phyloP scores from a whole-genome alignment of 495 filamentous ascomycete genomes.

The Podospora pseudopauciseta region DNA sequence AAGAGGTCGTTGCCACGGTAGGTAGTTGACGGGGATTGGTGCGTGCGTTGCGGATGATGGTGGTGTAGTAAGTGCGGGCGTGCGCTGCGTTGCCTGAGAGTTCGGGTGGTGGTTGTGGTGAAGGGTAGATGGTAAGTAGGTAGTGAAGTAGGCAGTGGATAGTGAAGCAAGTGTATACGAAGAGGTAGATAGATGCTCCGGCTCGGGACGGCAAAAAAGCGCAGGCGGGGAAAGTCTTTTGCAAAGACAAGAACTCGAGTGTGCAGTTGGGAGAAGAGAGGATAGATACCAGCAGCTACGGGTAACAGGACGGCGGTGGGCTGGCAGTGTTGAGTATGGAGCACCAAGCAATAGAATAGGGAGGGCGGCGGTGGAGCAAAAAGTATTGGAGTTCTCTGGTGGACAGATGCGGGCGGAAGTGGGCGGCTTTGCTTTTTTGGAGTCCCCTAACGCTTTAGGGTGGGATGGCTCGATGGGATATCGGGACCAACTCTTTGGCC shows the following conservation, averaged over 20 bases:
- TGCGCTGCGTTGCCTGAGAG: neutral
- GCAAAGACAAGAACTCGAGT: neutral
- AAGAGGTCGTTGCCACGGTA: neutral
- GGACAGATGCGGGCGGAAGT: constrained; percentile 15
- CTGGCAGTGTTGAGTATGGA: constrained; percentile 12
- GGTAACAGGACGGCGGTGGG: constrained; percentile 12
- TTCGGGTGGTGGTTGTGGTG: constrained; percentile 5
- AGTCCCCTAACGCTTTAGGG: constrained; percentile 2
- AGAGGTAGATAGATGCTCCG: neutral
- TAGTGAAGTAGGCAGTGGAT: constrained; percentile 1
- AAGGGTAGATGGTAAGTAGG: neutral
- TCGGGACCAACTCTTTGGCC: neutral
- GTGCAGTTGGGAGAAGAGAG: neutral
- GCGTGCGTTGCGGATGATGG: neutral
- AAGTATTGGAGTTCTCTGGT: constrained; percentile 5
- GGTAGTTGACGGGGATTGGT: neutral
- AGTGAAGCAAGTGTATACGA: neutral
- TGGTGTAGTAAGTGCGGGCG: neutral
- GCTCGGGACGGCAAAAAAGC: constrained; percentile 11
- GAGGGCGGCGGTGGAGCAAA: constrained; percentile 17
- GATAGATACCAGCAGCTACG: neutral
- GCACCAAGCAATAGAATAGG: constrained; percentile 15
- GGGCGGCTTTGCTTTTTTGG: constrained; percentile 8
- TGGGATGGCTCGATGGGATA: neutral
- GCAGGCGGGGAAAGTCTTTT: neutral